Evolutionary conservation across 2,329 filamentous ascomycete genomes (phyloP), one percentile per base, ranked within the genome.

Genomic region (Phialemonium atrogriseum): DNA sequence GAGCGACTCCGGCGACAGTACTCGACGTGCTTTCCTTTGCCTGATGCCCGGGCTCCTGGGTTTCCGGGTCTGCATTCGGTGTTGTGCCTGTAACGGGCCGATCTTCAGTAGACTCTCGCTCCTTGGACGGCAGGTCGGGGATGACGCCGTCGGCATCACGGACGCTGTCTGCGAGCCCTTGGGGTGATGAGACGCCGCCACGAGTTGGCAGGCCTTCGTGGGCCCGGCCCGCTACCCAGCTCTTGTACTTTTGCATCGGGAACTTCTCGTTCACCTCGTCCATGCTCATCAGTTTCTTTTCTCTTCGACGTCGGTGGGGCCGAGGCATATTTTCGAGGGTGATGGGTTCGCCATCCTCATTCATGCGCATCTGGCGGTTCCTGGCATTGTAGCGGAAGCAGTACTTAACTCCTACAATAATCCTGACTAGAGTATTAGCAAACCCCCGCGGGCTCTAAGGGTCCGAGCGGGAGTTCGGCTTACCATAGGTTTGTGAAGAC

Each of bases 261-360:
- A 98, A 98, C 46, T 93, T 85, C 45, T 93, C 87, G 54, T 98
- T 96, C 41, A 98, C 91, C 60, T 98, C 91, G 40, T 98, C 91
- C 79, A 96, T 95, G 3, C 84, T 84, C 91, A 98, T 96, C 45
- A 98, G 60, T 58, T 95, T 98, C 77, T 98, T 98, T 59, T 98
- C 91, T 37, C 88, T 77, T 43, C 89, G 76, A 49, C 89, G 75
- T 35, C 91, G 77, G 55, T 91, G 88, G 30, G 86, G 81, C 38
- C 86, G 60, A 36, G 86, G 84, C 73, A 96, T 87, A 35, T 80
- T 73, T 36, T 88, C 75, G 42, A 98, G 66, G 40, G 87, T 87
- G 50, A 98, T 93, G 11, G 83, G 84, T 41, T 95, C 88, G 53
- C 84, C 83, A 44, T 88, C 84, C 47, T 87, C 84, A 43, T 67